Conservation (phyloP, 495 filamentous ascomycete genomes). For the Aspergillus homomorphus region DNA sequence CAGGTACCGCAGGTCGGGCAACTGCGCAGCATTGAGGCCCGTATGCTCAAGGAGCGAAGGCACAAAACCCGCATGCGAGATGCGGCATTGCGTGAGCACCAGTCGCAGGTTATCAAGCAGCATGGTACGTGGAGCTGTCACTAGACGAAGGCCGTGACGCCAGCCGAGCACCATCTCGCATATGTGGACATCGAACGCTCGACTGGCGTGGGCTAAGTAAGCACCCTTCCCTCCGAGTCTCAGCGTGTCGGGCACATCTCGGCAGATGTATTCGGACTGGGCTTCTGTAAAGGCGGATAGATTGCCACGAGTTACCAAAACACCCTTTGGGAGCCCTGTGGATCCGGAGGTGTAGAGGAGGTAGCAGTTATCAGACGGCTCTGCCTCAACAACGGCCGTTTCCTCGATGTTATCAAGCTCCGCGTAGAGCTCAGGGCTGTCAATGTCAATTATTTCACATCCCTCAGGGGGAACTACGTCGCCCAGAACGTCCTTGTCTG, state of each 20-base stretch:
- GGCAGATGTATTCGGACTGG: conserved; percentile 2
- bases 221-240: conserved; percentile 19
- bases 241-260: conserved; percentile 14
- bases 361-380: conserved; percentile 23
- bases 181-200: conserved; percentile 19
- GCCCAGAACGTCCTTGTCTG: neutral
- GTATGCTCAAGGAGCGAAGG: conserved; percentile 23
- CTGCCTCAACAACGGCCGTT: neutral
- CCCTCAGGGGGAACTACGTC: neutral
- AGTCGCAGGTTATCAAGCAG: conserved; percentile 26
- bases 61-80: conserved; percentile 57
- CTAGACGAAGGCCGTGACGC: conserved; percentile 25
- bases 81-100: conserved; percentile 57
- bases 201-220: conserved; percentile 26
- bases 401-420: no score
- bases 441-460: neutral
- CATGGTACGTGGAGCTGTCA: conserved; percentile 24
- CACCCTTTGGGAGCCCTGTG: conserved; percentile 46
- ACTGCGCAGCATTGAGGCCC: conserved; percentile 15
- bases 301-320: conserved; percentile 32
- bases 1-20: conserved; percentile 25
- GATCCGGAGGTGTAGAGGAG: conserved; percentile 49
- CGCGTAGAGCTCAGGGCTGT: neutral
- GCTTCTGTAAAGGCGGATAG: conserved; percentile 4
- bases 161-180: conserved; percentile 29